Conservation (phyloP, 768 basidiomycete genomes). For the Termitomyces sp. region DNA sequence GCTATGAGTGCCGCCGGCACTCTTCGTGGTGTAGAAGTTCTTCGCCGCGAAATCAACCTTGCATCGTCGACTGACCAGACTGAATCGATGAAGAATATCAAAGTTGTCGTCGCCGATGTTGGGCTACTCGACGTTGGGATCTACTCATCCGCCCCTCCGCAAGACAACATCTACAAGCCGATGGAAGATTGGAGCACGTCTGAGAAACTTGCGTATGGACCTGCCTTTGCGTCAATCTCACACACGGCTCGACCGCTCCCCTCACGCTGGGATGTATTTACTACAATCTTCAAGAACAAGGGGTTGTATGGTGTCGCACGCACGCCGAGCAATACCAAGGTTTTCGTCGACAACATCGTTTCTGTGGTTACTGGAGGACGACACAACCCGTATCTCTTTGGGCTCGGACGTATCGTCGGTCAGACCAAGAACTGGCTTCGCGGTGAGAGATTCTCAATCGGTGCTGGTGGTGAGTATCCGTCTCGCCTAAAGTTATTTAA, state of each 20-base stretch:
- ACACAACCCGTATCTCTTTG: constrained; percentile 38
- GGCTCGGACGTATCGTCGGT: constrained; percentile 44
- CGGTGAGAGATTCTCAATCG: constrained; percentile 69
- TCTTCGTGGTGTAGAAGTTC: constrained; percentile 65
- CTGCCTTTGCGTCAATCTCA: constrained; percentile 56
- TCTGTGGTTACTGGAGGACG: constrained; percentile 58
- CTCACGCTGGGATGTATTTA: constrained; percentile 26
- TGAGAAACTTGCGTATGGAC: constrained; percentile 69
- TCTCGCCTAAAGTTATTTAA: not conserved
- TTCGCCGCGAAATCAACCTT: constrained; percentile 67
- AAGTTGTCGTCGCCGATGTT: constrained; percentile 71
- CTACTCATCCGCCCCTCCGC: constrained; percentile 18
- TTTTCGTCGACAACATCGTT: constrained; percentile 58
- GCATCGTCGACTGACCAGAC: constrained; percentile 52
- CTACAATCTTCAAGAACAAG: constrained; percentile 33
- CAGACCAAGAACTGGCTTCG: constrained; percentile 52
- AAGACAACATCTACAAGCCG: constrained; percentile 39
- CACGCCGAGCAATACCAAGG: constrained; percentile 51
- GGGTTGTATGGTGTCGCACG: constrained; percentile 40
- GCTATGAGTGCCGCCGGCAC: constrained; percentile 78
- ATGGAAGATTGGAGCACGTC: constrained; percentile 75
- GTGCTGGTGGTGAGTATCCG: constrained; percentile 66
- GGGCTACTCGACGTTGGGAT: constrained; percentile 47
- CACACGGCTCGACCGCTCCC: constrained; percentile 24
- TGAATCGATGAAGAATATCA: constrained; percentile 62